Evolutionary conservation across 2,329 filamentous ascomycete genomes (phyloP), one percentile per base, ranked within the genome.

Genomic region (Knufia petricola): DNA sequence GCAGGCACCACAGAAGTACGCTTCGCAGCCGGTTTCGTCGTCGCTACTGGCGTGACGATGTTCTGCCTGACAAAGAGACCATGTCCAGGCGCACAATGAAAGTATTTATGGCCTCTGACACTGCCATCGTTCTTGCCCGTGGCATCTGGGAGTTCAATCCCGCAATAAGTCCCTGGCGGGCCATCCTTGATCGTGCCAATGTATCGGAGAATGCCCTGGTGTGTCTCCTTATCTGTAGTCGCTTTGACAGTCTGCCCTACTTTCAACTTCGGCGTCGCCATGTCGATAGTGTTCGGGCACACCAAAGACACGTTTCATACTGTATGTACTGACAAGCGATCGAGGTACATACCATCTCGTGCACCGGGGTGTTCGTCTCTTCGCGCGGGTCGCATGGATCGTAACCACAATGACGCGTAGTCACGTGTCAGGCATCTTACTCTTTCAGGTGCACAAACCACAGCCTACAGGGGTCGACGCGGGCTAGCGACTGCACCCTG

Each of bases 101-200:
- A 96, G 64, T 96, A 96, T 17, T 87, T 75, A 62, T 87, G 78
- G 53, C 87, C 89, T 65, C 90, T 79, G 40, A 96, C 87, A 48
- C 85, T 84, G 55, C 90, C 90, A 74, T 96, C 87, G 60, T 96
- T 96, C 72, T 96, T 96, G 26, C 92, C 90, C 17, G 77, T 79
- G 46, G 82, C 73, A 40, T 87, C 84, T 46, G 87, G 81, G 49
- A 96, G 78, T 70, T 95, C 89, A 51, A 96, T 78, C 55, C 90
- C 90, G 51, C 95, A 74, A 87, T 89, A 96, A 53, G 85, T 81
- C 54, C 89, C 90, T 4, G 76, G 71, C 50, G 87, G 81, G 67
- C 96, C 95, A 59, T 78, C 72, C 31, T 90, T 87, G 20, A 58
- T 30, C 48, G 76, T 71, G 60, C 92, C 92, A 52, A 87, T 73